Evolutionary conservation across 148 eudicot species (phyloP), one percentile per base, ranked within the genome.

Genomic region (Amaranthus hypochondriacus): DNA sequence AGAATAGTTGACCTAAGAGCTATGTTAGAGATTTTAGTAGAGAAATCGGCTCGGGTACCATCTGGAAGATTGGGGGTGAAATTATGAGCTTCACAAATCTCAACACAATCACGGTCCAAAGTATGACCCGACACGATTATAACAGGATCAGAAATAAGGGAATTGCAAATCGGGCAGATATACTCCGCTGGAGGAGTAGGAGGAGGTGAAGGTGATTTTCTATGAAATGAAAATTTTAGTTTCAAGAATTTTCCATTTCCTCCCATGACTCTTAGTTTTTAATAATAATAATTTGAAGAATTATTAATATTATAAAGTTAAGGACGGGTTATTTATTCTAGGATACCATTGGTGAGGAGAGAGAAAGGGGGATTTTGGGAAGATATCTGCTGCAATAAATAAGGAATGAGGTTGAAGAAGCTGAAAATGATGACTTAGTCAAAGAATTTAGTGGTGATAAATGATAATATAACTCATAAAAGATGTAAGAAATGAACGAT

Each of bases 51-150:
- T 3, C 6, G 63, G 14, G 92, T 76, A 3, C 89, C 89, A 71
- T 88, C 90, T 11, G 86, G 21, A 4, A 89, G 83, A 1, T 77
- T 13, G 1, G 97, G 97, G 2, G 62, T 11, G 63, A 82, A 88
- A 9, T 72, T 71, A 9, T 89, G 84, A 6, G 81, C 77, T 13
- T 21, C 69, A 54, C 96, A 92, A 54, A 84, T 87, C 39, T 86
- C 79, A 0, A 84, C 86, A n/a, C 89, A 85, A 4, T 79, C 56
- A 2, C 96, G 83, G 72, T 95, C 99, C 62, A 90, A 87, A 57
- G 93, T 90, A 47, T 92, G 96, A 6, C 99, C 99, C 2, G 96
- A 88, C 13, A 80, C 73, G 48, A 92, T 79, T 0, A 90, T 88
- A 2, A 89, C 92, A 3, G 99, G 96, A 77, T 95, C 96, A 54